phyloP scores from a whole-genome alignment of 2,329 filamentous ascomycete species.

The Ophiostoma himal-ulmi region DNA sequence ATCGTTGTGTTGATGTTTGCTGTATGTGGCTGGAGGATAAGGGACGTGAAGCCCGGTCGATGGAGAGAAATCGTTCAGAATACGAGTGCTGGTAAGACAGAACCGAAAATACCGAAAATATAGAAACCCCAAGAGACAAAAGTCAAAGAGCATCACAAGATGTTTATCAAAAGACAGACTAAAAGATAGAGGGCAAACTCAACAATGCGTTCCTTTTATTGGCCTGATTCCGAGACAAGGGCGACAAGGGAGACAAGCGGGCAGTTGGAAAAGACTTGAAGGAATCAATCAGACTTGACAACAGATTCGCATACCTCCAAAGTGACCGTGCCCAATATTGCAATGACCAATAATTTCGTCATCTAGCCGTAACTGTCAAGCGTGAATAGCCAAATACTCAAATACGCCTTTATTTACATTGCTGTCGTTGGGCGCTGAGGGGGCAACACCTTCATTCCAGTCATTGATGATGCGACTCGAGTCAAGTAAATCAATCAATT shows the following conservation, averaged over 20 bases:
- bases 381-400: not conserved
- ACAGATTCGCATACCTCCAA: not conserved
- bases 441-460: conserved; percentile 12
- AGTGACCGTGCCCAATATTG: not conserved
- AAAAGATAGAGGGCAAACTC: no score
- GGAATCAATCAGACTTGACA: no score
- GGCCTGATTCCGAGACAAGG: no score
- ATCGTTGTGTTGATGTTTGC: not conserved
- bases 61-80: not conserved
- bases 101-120: no score
- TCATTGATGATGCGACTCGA: not conserved
- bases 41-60: not conserved
- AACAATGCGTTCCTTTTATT: no score
- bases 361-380: not conserved
- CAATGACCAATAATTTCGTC: not conserved
- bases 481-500: not conserved
- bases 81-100: no score
- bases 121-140: no score
- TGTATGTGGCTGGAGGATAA: not conserved
- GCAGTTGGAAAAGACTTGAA: no score
- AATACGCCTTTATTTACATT: not conserved
- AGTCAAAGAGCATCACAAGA: no score
- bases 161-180: no score
- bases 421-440: not conserved
- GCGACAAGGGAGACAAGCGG: no score